A percentile compares a stretch with the other conserved stretches of the same genome.
phyloP scores from a whole-genome alignment of 257 asterid species.

The Rehmannia glutinosa region DNA sequence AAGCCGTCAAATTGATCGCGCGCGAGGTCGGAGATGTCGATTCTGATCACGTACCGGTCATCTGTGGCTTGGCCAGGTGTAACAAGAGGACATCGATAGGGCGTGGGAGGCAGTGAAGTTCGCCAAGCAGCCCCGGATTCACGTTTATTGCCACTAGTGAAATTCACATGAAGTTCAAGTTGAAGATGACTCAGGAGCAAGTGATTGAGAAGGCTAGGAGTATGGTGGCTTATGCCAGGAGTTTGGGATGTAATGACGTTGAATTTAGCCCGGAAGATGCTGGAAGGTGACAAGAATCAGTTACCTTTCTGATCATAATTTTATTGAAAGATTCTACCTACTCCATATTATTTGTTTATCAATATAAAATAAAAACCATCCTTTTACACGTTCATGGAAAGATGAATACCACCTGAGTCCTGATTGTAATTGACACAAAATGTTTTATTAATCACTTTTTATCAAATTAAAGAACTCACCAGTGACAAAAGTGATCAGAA shows the following conservation, averaged over 20 bases:
- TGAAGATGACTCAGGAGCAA: constrained; percentile 71
- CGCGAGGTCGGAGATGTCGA: constrained; percentile 60
- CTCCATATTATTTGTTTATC: too few species aligned
- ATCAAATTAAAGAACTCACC: background rate
- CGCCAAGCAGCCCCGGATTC: constrained; percentile 88
- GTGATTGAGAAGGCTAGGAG: constrained; percentile 85
- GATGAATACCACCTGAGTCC: too few species aligned
- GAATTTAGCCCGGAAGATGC: constrained; percentile 99
- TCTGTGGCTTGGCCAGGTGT: constrained; percentile 93
- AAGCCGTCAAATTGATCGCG: constrained; percentile 78
- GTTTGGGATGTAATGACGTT: constrained; percentile 87
- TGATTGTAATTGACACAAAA: too few species aligned
- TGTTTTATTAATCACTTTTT: background rate
- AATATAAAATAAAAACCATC: too few species aligned
- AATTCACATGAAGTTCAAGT: constrained; percentile 84
- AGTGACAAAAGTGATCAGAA: background rate
- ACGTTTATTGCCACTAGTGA: constrained; percentile 97
- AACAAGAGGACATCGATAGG: constrained; percentile 81
- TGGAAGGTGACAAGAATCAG: constrained; percentile 61
- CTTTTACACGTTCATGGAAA: too few species aligned
- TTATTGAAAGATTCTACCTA: background rate
- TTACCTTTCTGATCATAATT: background rate
- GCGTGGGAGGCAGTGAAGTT: constrained; percentile 94
- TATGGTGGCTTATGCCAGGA: constrained; percentile 86
- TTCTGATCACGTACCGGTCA: constrained; percentile 66